Conservation (phyloP, 2,329 filamentous ascomycete genomes). For the Alternaria angustiovoidea region DNA sequence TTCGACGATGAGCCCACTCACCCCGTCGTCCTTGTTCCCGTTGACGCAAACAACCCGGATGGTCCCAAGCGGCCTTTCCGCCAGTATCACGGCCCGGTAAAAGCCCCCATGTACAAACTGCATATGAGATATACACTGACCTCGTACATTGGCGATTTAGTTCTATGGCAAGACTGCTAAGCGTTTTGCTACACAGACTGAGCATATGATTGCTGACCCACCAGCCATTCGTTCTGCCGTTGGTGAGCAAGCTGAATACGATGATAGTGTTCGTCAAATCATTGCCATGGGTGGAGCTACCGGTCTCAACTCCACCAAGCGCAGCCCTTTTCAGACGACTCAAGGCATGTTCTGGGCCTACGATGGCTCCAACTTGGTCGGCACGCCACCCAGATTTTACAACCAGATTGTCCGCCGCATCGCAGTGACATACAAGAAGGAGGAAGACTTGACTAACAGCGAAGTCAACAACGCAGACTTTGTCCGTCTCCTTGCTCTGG, state of each 20-base stretch:
- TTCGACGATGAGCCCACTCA: constrained; percentile 39
- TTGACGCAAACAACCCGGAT: constrained; percentile 32
- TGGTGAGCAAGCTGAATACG: constrained; percentile 19
- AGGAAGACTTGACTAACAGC: constrained; percentile 1
- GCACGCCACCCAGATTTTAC: constrained; percentile 26
- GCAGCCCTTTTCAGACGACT: constrained; percentile 19
- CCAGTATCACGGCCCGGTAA: constrained; percentile 25
- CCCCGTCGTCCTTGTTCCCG: constrained; percentile 30
- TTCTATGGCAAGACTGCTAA: constrained; percentile 36
- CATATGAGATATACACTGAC: no score
- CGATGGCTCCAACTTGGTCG: constrained; percentile 28
- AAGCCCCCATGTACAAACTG: no score
- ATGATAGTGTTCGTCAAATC: constrained; percentile 15
- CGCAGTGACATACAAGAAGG: constrained; percentile 26
- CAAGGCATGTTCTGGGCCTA: constrained; percentile 26
- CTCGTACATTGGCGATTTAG: no score
- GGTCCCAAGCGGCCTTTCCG: constrained; percentile 27
- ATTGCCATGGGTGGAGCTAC: constrained; percentile 22
- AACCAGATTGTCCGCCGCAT: constrained; percentile 37
- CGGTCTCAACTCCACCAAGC: constrained; percentile 21
- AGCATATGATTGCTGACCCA: constrained; percentile 22
- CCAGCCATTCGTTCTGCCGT: constrained; percentile 17
- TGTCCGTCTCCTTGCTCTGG: constrained; percentile 35
- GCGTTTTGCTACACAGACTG: constrained; percentile 27
- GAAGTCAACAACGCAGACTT: constrained; percentile 40